Percentiles rank a stretch among this genome's conserved stretches.
phyloP scores from a whole-genome alignment of 306 rosid genomes.

The Abrus precatorius region DNA sequence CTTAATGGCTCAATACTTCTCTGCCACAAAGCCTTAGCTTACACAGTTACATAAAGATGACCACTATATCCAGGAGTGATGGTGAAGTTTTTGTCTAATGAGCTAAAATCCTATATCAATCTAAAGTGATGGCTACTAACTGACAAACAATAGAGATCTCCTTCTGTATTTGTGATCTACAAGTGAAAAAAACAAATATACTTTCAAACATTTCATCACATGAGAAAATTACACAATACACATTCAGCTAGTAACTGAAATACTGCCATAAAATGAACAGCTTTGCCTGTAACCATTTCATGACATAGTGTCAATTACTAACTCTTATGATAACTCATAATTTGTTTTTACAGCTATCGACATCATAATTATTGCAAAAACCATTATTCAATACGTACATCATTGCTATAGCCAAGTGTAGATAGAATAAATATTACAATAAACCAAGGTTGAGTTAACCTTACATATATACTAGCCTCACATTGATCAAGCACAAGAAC shows the following conservation, averaged over 20 bases:
- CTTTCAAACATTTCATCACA: conserved; percentile 6
- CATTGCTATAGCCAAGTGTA: neutral
- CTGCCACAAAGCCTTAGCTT: conserved; percentile 75
- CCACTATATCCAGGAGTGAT: conserved; percentile 83
- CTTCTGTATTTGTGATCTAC: conserved; percentile 81
- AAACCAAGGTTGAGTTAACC: conserved; percentile 47
- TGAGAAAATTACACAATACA: neutral
- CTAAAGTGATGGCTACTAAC: conserved; percentile 62
- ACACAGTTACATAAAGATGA: conserved; percentile 72
- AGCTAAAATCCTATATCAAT: conserved; percentile 85
- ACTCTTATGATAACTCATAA: neutral
- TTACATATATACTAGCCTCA: conserved; percentile 82
- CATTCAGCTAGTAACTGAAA: neutral
- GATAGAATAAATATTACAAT: neutral
- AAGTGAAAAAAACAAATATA: conserved; percentile 18
- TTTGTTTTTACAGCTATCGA: neutral
- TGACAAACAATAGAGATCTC: conserved; percentile 73
- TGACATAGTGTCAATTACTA: neutral
- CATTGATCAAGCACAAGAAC: conserved; percentile 81
- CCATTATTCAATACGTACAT: neutral
- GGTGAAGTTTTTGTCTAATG: conserved; percentile 65
- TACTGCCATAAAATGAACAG: neutral
- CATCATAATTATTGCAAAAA: neutral
- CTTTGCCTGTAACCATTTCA: neutral
- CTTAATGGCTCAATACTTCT: conserved; percentile 74